Conservation (phyloP, 2,329 filamentous ascomycete genomes). For the Zarea fungicola region DNA sequence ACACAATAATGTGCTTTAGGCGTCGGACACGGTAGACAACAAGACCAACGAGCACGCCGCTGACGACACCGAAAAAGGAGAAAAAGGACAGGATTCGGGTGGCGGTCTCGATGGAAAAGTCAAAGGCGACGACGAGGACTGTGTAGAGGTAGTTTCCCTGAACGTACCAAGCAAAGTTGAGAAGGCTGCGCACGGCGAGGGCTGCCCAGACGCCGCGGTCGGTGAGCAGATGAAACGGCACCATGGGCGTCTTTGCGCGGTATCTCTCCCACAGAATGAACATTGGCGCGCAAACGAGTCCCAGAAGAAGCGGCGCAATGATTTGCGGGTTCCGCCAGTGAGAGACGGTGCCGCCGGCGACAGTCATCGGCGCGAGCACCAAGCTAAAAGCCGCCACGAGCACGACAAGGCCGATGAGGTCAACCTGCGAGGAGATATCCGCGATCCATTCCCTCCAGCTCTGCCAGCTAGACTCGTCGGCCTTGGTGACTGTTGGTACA, state of each 20-base stretch:
- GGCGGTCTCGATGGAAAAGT: constrained; percentile 48
- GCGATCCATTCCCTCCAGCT: constrained; percentile 5
- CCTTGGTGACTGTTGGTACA: neutral
- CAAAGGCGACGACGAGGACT: constrained; percentile 52
- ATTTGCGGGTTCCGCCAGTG: constrained; percentile 48
- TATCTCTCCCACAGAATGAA: constrained; percentile 51
- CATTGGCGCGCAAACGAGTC: constrained; percentile 41
- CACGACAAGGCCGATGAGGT: constrained; percentile 43
- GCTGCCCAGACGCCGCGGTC: constrained; percentile 59
- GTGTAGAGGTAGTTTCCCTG: constrained; percentile 58
- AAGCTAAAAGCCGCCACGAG: constrained; percentile 42
- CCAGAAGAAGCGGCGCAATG: constrained; percentile 46
- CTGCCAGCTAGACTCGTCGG: neutral
- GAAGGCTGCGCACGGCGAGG: constrained; percentile 45
- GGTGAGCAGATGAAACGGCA: constrained; percentile 52
- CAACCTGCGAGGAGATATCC: constrained; percentile 53
- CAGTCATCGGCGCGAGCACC: constrained; percentile 46
- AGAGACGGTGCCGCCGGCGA: constrained; percentile 43
- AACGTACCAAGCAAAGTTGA: constrained; percentile 50
- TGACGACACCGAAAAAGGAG: constrained; percentile 47
- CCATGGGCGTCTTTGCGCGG: constrained; percentile 44
- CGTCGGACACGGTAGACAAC: constrained; percentile 47
- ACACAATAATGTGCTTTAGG: constrained; percentile 54
- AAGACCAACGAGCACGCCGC: constrained; percentile 45
- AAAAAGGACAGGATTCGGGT: constrained; percentile 55